A percentile compares a stretch with the other conserved stretches of the same genome.
Conservation (phyloP, 2,329 filamentous ascomycete genomes). For the Penicillium sumatraense region DNA sequence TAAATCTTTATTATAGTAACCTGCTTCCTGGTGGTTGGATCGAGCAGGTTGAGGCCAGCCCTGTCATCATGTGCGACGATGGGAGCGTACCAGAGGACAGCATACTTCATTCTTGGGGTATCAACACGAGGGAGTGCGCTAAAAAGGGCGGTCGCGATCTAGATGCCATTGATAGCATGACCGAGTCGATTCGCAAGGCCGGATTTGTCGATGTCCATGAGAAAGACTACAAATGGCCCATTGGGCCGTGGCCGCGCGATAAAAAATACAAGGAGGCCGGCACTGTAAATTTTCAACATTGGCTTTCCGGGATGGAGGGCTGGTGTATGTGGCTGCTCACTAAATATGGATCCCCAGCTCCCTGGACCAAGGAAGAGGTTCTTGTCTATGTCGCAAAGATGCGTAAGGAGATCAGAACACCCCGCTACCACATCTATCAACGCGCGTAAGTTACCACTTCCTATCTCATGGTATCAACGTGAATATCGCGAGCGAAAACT, state of each 20-base stretch:
- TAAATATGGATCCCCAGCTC: constrained; percentile 18
- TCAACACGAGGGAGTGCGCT: constrained; percentile 23
- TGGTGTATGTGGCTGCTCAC: constrained; percentile 37
- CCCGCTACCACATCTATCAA: constrained; percentile 15
- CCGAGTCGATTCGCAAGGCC: constrained; percentile 25
- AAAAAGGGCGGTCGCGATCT: constrained; percentile 25
- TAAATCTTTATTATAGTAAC: constrained; percentile 10
- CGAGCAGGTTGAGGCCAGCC: constrained; percentile 23
- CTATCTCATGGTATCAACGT: background rate
- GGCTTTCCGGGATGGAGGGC: constrained; percentile 34
- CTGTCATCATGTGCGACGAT: constrained; percentile 20
- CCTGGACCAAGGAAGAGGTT: constrained; percentile 20
- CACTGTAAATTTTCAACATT: constrained; percentile 31
- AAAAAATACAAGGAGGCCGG: constrained; percentile 46
- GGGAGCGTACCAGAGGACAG: constrained; percentile 18
- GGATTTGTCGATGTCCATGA: constrained; percentile 41
- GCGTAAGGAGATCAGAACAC: constrained; percentile 14
- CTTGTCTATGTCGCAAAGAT: constrained; percentile 18
- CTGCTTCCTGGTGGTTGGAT: constrained; percentile 27
- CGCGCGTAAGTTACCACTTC: constrained; percentile 12
- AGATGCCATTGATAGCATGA: constrained; percentile 28
- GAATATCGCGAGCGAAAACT: background rate
- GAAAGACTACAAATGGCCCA: constrained; percentile 34
- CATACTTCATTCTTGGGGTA: constrained; percentile 18
- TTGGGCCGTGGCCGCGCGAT: constrained; percentile 39